Conservation (phyloP, 306 rosid genomes). For the Corylus americana region DNA sequence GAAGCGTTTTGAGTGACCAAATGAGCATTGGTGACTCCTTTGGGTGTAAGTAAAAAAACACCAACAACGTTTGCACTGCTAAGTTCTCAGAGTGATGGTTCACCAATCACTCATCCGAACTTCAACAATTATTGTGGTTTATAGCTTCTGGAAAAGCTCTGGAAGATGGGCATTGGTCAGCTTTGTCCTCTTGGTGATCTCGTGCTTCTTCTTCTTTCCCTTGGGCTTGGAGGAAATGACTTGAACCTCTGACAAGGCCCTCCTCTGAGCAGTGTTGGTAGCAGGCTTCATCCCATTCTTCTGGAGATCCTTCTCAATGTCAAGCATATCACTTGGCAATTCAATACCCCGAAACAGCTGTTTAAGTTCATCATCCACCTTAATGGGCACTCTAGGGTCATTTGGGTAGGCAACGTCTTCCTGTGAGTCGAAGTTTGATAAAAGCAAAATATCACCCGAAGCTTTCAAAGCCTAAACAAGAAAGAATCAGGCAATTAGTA, state of each 20-base stretch:
- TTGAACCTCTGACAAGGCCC: constrained; percentile 74
- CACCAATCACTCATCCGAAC: background rate
- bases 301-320: constrained; percentile 87
- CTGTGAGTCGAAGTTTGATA: constrained; percentile 91
- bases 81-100: background rate
- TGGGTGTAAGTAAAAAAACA: no score
- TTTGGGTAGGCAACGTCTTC: constrained; percentile 96
- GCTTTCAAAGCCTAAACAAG: constrained; percentile 63
- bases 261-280: constrained; percentile 91
- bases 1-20: no score
- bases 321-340: constrained; percentile 86
- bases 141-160: constrained; percentile 68
- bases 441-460: constrained; percentile 84
- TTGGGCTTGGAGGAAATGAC: constrained; percentile 45
- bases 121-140: constrained; percentile 27
- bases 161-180: constrained; percentile 96
- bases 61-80: no score
- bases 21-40: no score
- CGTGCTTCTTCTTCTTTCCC: constrained; percentile 86
- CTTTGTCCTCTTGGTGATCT: constrained; percentile 91
- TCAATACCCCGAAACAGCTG: constrained; percentile 71
- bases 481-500: no score
- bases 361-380: constrained; percentile 88
- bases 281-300: constrained; percentile 96
- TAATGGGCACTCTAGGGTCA: constrained; percentile 70